These are phyloP conservation scores for Metarhizium guizhouense DNA, from an alignment of 2,329 filamentous ascomycete species.

Conservation along the genomic window DNA sequence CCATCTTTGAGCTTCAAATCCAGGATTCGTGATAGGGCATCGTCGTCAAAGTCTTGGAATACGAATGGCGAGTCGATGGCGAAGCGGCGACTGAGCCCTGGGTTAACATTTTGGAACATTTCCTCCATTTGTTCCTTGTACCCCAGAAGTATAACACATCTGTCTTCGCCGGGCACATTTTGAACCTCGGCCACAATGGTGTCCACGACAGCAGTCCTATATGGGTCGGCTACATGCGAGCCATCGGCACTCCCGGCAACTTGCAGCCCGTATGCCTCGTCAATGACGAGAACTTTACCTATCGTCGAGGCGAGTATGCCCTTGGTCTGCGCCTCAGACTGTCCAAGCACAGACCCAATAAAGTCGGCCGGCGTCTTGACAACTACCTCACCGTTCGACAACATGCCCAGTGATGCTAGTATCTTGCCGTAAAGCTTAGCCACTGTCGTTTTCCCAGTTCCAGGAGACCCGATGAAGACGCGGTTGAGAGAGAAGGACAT, in stretches of 20 bases:
- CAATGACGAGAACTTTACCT: slow-evolving; percentile 72
- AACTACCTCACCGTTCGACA: slow-evolving; percentile 64
- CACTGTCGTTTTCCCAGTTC: slow-evolving; percentile 69
- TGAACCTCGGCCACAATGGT: slow-evolving; percentile 69
- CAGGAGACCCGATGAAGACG: slow-evolving; percentile 63
- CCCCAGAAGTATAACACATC: slow-evolving; percentile 62
- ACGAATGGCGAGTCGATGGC: slow-evolving; percentile 52
- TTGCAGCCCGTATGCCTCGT: slow-evolving; percentile 66
- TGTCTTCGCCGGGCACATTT: slow-evolving; percentile 59
- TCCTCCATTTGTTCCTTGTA: slow-evolving; percentile 61
- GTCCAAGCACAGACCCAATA: slow-evolving; percentile 51
- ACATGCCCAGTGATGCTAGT: slow-evolving; percentile 55
- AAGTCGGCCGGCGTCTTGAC: slow-evolving; percentile 69
- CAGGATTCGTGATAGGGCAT: slow-evolving; percentile 50
- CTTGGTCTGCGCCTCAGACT: slow-evolving; percentile 64
- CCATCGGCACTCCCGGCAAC: slow-evolving; percentile 20
- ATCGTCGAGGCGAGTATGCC: slow-evolving; percentile 55
- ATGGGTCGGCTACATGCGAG: slow-evolving; percentile 25
- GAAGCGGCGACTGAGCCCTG: slow-evolving; percentile 59
- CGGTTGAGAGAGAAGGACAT: slow-evolving; percentile 57
- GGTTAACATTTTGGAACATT: slow-evolving; percentile 69
- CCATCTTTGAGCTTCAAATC: slow-evolving; percentile 51
- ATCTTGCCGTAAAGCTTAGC: slow-evolving; percentile 65
- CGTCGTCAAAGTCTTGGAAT: slow-evolving; percentile 59
- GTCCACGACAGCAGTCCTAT: slow-evolving; percentile 58